Base-by-base conservation (phyloP, 2,329 filamentous ascomycete genomes). In the Biscogniauxia marginata region DNA sequence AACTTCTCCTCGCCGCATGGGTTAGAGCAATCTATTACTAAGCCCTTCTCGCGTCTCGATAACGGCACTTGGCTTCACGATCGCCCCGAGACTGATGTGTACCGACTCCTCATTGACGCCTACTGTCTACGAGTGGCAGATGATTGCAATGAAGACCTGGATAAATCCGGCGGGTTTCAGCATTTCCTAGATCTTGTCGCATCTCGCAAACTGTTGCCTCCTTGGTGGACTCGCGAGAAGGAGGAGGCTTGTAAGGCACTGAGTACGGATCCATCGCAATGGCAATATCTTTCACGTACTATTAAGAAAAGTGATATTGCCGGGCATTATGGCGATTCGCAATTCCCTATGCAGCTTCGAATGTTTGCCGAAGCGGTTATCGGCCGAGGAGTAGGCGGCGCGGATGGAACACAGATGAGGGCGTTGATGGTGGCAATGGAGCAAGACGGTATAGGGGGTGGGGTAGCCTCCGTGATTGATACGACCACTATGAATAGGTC, bases 311-410 rank as follows among this genome's bases (percentile, higher is more conserved):
- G 48, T 46, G 58, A 59, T 30, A 46, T 63, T 19, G 55, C 59
- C 39, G 69, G 76, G 20, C 70, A 76, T 49, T 82, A 82, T 49
- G 71, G 72, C 2, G 73, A 81, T 49, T 4, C 52, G 0, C 62
- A 61, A 2, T 79, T 81, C 56, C 75, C 79, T 2, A 79, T 80
- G 77, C 76, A 81, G 70, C 66, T 83, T 49, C 72, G 79, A 13
- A 77, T 82, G 73, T 66, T 81, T 19, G 75, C 69, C 3, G 77
- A 81, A 62, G 63, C 63, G 0, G 66, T 79, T 3, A 73, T 74
- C 20, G 71, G 72, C 1, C 49, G 55, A 0, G 69, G 64, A 0
- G 64, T 67, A 0, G 73, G 70, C 0, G 73, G 74, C 0, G 44
- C 56, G 3, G 54, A 65, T 20, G 72, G 69, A 1, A 44, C 56